These are phyloP conservation scores for Lasiodiplodia sp. DNA, from an alignment of 2,329 filamentous ascomycete genomes.

Conservation along the genomic window DNA sequence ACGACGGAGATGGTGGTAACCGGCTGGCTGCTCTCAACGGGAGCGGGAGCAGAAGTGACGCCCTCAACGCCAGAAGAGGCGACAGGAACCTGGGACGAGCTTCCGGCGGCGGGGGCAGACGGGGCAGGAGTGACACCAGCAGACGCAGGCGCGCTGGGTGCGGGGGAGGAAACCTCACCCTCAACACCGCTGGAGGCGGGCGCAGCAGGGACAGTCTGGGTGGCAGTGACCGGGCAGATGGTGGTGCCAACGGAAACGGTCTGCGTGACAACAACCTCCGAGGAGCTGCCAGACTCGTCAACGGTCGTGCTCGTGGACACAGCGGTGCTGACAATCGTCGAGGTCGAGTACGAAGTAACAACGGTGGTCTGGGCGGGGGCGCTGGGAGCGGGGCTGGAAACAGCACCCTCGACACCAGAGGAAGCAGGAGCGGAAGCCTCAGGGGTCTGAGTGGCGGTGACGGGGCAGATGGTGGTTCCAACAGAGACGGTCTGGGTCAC, in stretches of 20 bases:
- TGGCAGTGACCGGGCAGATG: slow-evolving; percentile 34
- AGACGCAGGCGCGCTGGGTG: slow-evolving; percentile 32
- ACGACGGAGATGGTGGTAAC: slow-evolving; percentile 54
- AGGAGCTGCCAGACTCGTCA: slow-evolving; percentile 29
- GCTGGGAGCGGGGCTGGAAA: not conserved
- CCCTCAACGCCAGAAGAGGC: slow-evolving; percentile 6
- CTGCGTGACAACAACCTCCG: slow-evolving; percentile 24
- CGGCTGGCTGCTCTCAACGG: slow-evolving; percentile 30
- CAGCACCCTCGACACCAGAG: slow-evolving; percentile 2
- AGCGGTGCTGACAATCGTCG: slow-evolving; percentile 19
- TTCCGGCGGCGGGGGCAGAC: slow-evolving; percentile 10
- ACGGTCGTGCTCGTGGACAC: not conserved
- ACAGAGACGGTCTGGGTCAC: slow-evolving; percentile 37
- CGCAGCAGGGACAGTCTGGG: slow-evolving; percentile 28
- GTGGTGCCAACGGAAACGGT: slow-evolving; percentile 21
- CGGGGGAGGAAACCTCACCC: not conserved
- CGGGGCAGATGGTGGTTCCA: slow-evolving; percentile 47
- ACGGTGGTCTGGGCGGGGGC: slow-evolving; percentile 24
- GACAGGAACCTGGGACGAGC: not conserved
- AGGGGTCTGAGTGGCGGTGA: slow-evolving; percentile 21
- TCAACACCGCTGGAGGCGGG: slow-evolving; percentile 17
- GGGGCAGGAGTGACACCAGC: slow-evolving; percentile 34
- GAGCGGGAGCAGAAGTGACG: slow-evolving; percentile 13
- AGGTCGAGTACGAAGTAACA: slow-evolving; percentile 51
- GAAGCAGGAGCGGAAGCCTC: slow-evolving; percentile 4